Conservation (phyloP, 164 flowering plant genomes). For the Magnolia sinica region DNA sequence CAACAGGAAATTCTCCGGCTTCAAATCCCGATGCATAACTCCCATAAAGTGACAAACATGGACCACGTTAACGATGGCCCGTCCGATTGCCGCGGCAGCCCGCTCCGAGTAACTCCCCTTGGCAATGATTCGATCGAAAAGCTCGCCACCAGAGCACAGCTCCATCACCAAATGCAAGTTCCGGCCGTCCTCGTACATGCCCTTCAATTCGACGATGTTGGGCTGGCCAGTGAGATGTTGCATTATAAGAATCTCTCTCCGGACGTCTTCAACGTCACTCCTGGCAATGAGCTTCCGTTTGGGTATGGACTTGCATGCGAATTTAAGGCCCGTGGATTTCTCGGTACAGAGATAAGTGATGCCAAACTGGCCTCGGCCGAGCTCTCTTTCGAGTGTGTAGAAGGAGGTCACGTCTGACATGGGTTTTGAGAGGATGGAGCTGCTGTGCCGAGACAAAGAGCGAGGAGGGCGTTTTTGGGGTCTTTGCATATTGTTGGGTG, state of each 20-base stretch:
- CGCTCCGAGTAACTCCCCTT: conserved; percentile 65
- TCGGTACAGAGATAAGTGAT: conserved; percentile 69
- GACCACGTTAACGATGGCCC: conserved; percentile 84
- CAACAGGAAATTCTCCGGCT: conserved; percentile 92
- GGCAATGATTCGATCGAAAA: conserved; percentile 65
- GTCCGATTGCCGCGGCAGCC: conserved; percentile 57
- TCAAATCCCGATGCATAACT: conserved; percentile 86
- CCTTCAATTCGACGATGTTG: conserved; percentile 76
- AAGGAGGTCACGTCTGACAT: conserved; percentile 40
- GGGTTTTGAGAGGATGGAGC: conserved; percentile 38
- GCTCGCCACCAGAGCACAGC: conserved; percentile 88
- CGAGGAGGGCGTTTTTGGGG: conserved; percentile 11
- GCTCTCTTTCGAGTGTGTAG: conserved; percentile 54
- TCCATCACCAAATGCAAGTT: conserved; percentile 82
- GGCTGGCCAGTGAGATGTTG: conserved; percentile 84
- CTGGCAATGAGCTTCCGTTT: conserved; percentile 44
- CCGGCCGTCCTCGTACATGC: conserved; percentile 70
- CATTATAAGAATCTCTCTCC: conserved; percentile 65
- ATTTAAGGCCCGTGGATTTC: conserved; percentile 47
- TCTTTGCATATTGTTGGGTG: conserved; percentile 8
- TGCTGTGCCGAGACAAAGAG: too few species aligned
- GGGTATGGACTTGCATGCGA: conserved; percentile 85
- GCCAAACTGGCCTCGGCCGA: conserved; percentile 88
- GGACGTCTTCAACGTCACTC: conserved; percentile 60
- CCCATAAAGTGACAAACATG: conserved; percentile 95